These are phyloP conservation scores for Xylaria cubensis DNA, from an alignment of 495 filamentous ascomycete genomes.

Conservation along the genomic window DNA sequence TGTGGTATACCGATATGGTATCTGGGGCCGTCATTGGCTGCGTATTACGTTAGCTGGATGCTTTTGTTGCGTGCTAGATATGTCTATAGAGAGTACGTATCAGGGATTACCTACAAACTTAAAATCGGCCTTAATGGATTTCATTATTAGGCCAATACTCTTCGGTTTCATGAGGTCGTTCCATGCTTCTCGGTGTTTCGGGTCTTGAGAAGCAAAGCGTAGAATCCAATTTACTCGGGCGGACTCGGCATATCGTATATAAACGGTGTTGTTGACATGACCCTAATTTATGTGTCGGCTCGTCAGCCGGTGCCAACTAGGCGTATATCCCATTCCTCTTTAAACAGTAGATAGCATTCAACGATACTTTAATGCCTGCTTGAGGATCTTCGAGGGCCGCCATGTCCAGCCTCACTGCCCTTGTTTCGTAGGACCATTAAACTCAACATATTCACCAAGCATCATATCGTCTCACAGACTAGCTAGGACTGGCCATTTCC, in stretches of 20 bases:
- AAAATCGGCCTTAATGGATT: constrained; percentile 82
- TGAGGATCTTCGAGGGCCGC: background rate
- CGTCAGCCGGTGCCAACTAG: constrained; percentile 2
- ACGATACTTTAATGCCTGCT: background rate
- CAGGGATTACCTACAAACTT: constrained; percentile 76
- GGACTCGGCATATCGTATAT: constrained; percentile 84
- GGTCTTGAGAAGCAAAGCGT: constrained; percentile 77
- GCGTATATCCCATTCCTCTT: background rate
- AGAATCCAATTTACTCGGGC: constrained; percentile 83
- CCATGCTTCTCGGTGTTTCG: constrained; percentile 70
- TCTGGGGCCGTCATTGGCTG: constrained; percentile 92
- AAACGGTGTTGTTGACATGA: constrained; percentile 90
- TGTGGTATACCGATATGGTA: constrained; percentile 87
- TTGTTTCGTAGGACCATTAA: background rate
- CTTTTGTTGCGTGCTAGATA: background rate
- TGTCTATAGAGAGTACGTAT: background rate
- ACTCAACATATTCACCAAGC: background rate
- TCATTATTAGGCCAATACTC: constrained; percentile 77
- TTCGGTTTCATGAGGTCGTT: constrained; percentile 68
- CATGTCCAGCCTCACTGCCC: background rate
- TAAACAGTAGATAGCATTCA: background rate
- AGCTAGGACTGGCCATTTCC: background rate
- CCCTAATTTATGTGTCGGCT: constrained; percentile 48
- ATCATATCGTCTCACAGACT: background rate
- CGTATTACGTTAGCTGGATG: background rate